Conservation (phyloP, 768 basidiomycete genomes). For the Mycena indigotica region DNA sequence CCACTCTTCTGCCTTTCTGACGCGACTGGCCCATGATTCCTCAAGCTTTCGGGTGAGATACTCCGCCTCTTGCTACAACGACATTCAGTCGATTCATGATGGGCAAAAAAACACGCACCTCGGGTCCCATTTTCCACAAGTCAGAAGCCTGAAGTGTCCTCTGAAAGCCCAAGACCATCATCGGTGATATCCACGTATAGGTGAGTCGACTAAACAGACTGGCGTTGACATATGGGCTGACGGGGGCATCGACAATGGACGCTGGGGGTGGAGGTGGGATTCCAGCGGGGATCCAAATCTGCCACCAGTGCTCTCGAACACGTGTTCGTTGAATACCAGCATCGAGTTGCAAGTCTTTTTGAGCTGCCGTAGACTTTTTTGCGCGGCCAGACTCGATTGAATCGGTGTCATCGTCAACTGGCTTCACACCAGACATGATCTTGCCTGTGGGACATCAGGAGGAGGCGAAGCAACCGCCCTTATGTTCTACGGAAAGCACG, state of each 20-base stretch:
- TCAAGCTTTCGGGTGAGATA: conserved; percentile 55
- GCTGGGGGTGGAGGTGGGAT: conserved; percentile 57
- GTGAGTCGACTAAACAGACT: conserved; percentile 64
- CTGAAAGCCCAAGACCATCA: conserved; percentile 70
- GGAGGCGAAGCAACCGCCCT: neutral
- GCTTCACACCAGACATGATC: neutral
- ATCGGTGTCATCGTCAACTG: neutral
- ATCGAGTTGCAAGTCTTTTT: conserved; percentile 37
- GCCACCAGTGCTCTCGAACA: conserved; percentile 52
- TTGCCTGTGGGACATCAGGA: neutral
- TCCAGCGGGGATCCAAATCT: conserved; percentile 59
- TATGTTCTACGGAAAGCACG: neutral
- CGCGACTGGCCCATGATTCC: conserved; percentile 54
- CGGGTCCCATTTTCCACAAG: conserved; percentile 65
- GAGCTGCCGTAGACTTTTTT: conserved; percentile 6
- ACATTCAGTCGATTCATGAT: too few species aligned
- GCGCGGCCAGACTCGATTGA: neutral
- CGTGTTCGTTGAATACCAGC: conserved; percentile 40
- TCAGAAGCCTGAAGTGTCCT: conserved; percentile 75
- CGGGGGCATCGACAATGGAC: conserved; percentile 57
- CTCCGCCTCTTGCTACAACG: conserved; percentile 51
- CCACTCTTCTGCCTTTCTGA: conserved; percentile 52
- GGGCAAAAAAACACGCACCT: too few species aligned
- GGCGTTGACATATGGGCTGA: conserved; percentile 64
- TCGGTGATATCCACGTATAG: conserved; percentile 65